Conservation (phyloP, 495 filamentous ascomycete species). For the Podospora australis region DNA sequence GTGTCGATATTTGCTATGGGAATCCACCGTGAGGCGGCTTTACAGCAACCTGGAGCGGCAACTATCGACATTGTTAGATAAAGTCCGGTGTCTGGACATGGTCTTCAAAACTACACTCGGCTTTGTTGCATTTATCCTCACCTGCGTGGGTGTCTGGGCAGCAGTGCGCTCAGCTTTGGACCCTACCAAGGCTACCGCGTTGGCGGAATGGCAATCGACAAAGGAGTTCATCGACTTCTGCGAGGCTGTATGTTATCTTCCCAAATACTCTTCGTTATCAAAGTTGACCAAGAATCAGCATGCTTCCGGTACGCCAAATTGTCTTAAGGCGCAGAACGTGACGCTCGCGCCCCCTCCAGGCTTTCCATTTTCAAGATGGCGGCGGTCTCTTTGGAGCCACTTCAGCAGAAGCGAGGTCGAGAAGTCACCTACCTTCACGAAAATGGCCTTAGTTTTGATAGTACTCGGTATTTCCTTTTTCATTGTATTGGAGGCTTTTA, state of each 20-base stretch:
- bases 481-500: too few relatives aligned
- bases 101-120: neutral
- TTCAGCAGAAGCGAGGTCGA: too few relatives aligned
- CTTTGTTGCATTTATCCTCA: constrained; percentile 4
- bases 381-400: too few relatives aligned
- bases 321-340: neutral
- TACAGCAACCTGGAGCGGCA: neutral
- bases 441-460: too few relatives aligned
- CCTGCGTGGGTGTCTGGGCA: constrained; percentile 3
- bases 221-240: constrained; percentile 10
- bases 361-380: neutral
- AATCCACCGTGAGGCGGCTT: too few relatives aligned
- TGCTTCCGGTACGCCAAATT: neutral
- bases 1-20: too few relatives aligned
- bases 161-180: constrained; percentile 3
- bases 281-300: neutral
- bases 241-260: constrained; percentile 8
- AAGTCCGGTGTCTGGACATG: neutral
- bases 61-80: neutral
- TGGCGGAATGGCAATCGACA: constrained; percentile 9
- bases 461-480: neutral
- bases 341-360: constrained; percentile 6
- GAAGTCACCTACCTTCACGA: too few relatives aligned
- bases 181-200: neutral
- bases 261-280: neutral